These are phyloP conservation scores for Carpinus fangiana DNA, from an alignment of 306 rosid genomes.

Conservation along the genomic window DNA sequence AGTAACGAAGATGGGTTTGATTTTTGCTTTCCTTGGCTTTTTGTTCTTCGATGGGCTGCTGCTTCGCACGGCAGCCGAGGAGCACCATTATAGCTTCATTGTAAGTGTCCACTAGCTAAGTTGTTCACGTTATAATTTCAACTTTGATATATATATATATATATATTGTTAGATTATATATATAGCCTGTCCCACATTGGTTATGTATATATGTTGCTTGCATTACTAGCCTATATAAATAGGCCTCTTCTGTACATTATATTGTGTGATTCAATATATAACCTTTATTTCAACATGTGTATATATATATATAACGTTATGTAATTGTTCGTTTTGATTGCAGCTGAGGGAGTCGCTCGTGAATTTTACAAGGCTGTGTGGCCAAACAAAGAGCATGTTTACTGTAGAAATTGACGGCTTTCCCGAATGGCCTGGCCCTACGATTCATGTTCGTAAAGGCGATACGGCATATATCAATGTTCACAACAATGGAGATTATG, in stretches of 20 bases:
- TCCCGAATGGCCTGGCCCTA: constrained; percentile 37
- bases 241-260: too few relatives aligned
- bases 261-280: too few relatives aligned
- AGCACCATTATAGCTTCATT: constrained; percentile 23
- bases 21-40: constrained; percentile 4
- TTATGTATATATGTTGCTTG: too few relatives aligned
- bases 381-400: constrained; percentile 26
- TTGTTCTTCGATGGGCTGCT: constrained; percentile 11
- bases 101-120: constrained; percentile 10
- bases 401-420: constrained; percentile 1
- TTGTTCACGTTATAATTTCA: too few relatives aligned
- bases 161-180: too few relatives aligned
- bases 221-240: too few relatives aligned
- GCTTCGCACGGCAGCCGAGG: constrained; percentile 15
- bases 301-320: too few relatives aligned
- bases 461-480: constrained; percentile 30
- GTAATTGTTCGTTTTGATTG: not conserved
- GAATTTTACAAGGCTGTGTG: constrained; percentile 28
- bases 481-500: constrained; percentile 27
- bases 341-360: constrained; percentile 25
- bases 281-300: too few relatives aligned
- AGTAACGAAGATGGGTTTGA: constrained; percentile 3
- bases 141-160: too few relatives aligned
- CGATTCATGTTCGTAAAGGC: constrained; percentile 32
- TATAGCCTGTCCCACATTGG: too few relatives aligned